Evolutionary conservation across 2,329 filamentous ascomycete genomes (phyloP).

Genomic region (Fusarium odoratissimum): DNA sequence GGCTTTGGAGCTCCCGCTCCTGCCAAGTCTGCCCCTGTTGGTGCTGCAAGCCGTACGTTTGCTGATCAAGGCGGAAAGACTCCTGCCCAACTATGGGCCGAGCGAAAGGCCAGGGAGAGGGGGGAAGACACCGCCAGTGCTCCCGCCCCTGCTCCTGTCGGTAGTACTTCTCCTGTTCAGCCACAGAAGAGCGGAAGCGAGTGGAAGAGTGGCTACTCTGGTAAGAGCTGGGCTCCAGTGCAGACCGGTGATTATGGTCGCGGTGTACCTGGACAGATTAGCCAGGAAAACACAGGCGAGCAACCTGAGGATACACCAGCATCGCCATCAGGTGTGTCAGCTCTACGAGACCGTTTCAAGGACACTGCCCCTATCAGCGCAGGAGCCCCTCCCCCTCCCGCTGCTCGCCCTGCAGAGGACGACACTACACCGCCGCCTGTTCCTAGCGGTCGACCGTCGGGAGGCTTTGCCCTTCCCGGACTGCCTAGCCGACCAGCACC

Average conservation of each 20-base stretch:
- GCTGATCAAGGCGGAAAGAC: conserved; percentile 96
- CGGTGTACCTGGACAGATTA: conserved; percentile 61
- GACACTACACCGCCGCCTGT: conserved; percentile 61
- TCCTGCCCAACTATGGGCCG: conserved; percentile 95
- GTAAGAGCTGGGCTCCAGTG: conserved; percentile 90
- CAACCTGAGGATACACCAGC: conserved; percentile 63
- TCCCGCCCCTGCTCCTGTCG: conserved; percentile 50
- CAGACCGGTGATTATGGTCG: conserved; percentile 75
- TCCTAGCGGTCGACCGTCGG: conserved; percentile 75
- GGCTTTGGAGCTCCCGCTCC: conserved; percentile 71
- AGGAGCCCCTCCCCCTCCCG: conserved; percentile 52
- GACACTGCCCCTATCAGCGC: conserved; percentile 77
- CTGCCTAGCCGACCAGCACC: conserved; percentile 72
- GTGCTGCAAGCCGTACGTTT: conserved; percentile 89
- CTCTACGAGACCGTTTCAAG: conserved; percentile 86
- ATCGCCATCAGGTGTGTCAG: conserved; percentile 72
- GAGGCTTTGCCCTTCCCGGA: conserved; percentile 82
- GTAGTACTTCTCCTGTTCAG: conserved; percentile 64
- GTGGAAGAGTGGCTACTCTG: conserved; percentile 92
- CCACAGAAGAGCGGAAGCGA: conserved; percentile 79
- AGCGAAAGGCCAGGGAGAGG: conserved; percentile 90
- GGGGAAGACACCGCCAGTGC: conserved; percentile 59
- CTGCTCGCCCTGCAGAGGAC: conserved; percentile 52
- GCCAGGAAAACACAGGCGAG: conserved; percentile 73
- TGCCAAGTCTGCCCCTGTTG: conserved; percentile 70